Percentiles rank a stretch among this genome's conserved stretches.
Conservation (phyloP, 192 early-diverging fungal species). For the Backusella mclennaniae region DNA sequence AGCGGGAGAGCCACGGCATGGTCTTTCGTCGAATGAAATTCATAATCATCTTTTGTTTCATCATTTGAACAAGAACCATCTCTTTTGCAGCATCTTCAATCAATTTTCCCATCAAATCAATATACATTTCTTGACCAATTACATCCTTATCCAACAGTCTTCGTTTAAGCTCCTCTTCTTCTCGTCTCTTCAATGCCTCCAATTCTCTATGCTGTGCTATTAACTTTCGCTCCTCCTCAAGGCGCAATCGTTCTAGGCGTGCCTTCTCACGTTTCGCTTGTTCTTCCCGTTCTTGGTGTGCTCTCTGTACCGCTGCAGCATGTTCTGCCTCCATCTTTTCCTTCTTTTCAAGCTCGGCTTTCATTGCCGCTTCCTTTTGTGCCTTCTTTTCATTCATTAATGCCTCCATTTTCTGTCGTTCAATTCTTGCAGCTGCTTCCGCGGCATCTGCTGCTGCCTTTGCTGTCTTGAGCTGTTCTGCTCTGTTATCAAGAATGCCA, state of each 20-base stretch:
- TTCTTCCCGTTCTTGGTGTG: not conserved
- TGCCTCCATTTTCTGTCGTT: not conserved
- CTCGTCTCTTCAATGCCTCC: not conserved
- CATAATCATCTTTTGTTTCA: not conserved
- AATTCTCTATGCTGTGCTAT: not conserved
- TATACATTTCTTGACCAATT: not conserved
- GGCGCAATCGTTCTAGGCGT: not conserved
- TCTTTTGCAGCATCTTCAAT: not conserved
- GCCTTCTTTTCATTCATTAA: not conserved
- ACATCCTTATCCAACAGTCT: not conserved
- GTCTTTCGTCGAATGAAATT: not conserved
- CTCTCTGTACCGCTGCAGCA: not conserved
- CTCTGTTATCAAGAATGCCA: not conserved
- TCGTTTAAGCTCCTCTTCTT: conserved; percentile 1
- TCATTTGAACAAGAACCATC: not conserved
- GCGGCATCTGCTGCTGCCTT: conserved; percentile 3
- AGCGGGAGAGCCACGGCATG: not conserved
- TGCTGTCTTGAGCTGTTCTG: not conserved
- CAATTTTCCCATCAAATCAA: not conserved
- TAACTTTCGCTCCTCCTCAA: not conserved
- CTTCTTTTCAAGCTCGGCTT: not conserved
- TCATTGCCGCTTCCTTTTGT: too few relatives aligned
- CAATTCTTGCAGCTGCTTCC: not conserved
- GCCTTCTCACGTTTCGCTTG: not conserved
- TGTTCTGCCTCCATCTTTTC: not conserved